Conservation (phyloP, 2,329 filamentous ascomycete genomes). For the Penicillium frequentans region DNA sequence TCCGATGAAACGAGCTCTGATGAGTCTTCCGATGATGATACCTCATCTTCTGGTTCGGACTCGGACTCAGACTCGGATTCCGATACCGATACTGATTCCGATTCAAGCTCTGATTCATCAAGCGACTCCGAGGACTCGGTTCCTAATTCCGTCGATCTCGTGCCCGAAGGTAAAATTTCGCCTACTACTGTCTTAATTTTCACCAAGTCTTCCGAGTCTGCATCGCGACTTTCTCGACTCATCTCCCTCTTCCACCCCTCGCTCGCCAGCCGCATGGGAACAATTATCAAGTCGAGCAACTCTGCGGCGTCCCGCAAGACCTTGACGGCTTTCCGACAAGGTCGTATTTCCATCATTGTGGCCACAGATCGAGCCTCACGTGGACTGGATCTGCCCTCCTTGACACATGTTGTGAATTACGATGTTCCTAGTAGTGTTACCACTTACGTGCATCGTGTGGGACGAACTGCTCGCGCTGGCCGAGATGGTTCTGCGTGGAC, state of each 20-base stretch:
- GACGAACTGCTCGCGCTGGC: conserved; percentile 83
- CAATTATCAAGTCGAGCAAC: conserved; percentile 75
- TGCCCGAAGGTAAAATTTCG: conserved; percentile 31
- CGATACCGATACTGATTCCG: conserved; percentile 12
- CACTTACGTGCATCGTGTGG: conserved; percentile 88
- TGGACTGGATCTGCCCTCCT: conserved; percentile 76
- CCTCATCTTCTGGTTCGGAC: conserved; percentile 24
- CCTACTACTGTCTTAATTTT: conserved; percentile 69
- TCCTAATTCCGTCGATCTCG: conserved; percentile 9
- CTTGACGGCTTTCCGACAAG: conserved; percentile 63
- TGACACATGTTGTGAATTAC: conserved; percentile 90
- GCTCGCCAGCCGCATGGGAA: conserved; percentile 60
- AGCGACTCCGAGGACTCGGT: conserved; percentile 29
- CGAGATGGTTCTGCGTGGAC: conserved; percentile 79
- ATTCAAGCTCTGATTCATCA: conserved; percentile 29
- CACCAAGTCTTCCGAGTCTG: conserved; percentile 84
- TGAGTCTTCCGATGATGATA: conserved; percentile 31
- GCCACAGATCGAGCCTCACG: conserved; percentile 92
- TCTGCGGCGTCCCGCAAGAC: conserved; percentile 68
- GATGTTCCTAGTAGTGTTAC: conserved; percentile 80
- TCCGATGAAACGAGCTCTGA: conserved; percentile 37
- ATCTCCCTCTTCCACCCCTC: conserved; percentile 65
- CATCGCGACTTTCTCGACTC: conserved; percentile 81
- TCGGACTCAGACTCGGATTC: conserved; percentile 16
- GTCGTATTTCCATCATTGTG: conserved; percentile 71